phyloP scores from a whole-genome alignment of 345 rosid species.

The Citrus trifoliata region DNA sequence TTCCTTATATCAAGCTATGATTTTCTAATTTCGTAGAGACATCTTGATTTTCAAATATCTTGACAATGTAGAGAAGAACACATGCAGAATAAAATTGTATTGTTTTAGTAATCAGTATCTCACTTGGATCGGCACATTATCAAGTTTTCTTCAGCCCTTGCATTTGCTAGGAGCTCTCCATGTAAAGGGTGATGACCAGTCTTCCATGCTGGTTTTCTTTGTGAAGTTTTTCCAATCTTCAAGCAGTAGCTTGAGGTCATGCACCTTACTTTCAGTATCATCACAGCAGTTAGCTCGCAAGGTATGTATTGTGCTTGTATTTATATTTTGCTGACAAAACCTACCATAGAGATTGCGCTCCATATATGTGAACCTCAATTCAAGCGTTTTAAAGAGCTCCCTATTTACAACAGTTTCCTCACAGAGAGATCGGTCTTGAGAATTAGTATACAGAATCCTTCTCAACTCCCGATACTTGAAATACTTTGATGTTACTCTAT shows the following conservation, averaged over 20 bases:
- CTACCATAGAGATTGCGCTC: conserved; percentile 16
- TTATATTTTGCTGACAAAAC: conserved; percentile 22
- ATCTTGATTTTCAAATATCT: neutral
- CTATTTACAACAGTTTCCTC: neutral
- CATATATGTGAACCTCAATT: neutral
- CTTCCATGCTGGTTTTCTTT: neutral
- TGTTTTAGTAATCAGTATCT: neutral
- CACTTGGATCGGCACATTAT: neutral
- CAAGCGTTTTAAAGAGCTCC: neutral
- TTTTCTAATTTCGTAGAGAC: neutral
- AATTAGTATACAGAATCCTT: conserved; percentile 20
- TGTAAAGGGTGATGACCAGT: neutral
- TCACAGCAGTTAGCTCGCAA: conserved; percentile 45
- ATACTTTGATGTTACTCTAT: conserved; percentile 14
- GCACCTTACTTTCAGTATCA: conserved; percentile 32
- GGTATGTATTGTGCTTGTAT: conserved; percentile 26
- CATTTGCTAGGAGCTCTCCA: conserved; percentile 19
- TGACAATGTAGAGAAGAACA: neutral
- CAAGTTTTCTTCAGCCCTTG: neutral
- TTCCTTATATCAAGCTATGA: neutral
- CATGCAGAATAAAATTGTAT: too few species aligned
- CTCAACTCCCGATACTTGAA: conserved; percentile 9
- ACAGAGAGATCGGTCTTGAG: conserved; percentile 14
- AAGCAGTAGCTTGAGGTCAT: conserved; percentile 37
- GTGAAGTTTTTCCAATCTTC: conserved; percentile 33